A percentile compares a stretch with the other conserved stretches of the same genome.
Evolutionary conservation across 768 basidiomycete species (phyloP).

Genomic region (Boletus eberwhitei): DNA sequence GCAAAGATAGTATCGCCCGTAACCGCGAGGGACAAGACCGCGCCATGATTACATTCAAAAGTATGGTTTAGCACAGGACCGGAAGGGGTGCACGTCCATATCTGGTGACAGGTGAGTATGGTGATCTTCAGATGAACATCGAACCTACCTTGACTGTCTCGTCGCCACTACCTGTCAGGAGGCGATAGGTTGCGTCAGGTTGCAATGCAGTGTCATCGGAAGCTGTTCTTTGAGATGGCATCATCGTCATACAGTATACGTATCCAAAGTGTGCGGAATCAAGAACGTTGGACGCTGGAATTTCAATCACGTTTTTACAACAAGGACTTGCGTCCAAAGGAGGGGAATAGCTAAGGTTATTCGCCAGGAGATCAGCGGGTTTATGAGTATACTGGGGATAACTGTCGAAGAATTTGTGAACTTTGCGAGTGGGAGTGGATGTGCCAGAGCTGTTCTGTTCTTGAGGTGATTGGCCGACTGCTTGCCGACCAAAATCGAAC

Average conservation of each 20-base stretch:
- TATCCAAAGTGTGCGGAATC: conserved; percentile 95
- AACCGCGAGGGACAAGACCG: conserved; percentile 75
- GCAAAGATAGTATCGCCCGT: conserved; percentile 83
- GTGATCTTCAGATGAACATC: background rate
- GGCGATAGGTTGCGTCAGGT: conserved; percentile 36
- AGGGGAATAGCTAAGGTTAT: conserved; percentile 43
- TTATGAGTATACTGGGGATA: conserved; percentile 70
- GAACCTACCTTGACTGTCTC: conserved; percentile 74
- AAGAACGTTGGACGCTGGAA: conserved; percentile 68
- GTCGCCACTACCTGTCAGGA: conserved; percentile 89
- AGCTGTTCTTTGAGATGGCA: conserved; percentile 40
- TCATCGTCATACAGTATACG: conserved; percentile 74
- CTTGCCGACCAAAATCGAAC: conserved; percentile 54
- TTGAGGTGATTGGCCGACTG: background rate
- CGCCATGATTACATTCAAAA: conserved; percentile 72
- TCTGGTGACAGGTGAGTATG: conserved; percentile 33
- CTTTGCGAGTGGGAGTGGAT: conserved; percentile 45
- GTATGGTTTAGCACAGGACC: conserved; percentile 55
- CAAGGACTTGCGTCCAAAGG: conserved; percentile 30
- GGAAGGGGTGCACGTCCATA: conserved; percentile 58
- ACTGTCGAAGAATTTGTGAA: conserved; percentile 91
- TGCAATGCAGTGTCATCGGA: conserved; percentile 28
- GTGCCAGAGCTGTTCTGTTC: conserved; percentile 27
- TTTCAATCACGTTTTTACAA: conserved; percentile 37
- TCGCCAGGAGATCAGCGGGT: conserved; percentile 66